Evolutionary conservation across 2,329 filamentous ascomycete species (phyloP), one percentile per base, ranked within the genome.

Genomic region (Pyrenophora seminiperda): DNA sequence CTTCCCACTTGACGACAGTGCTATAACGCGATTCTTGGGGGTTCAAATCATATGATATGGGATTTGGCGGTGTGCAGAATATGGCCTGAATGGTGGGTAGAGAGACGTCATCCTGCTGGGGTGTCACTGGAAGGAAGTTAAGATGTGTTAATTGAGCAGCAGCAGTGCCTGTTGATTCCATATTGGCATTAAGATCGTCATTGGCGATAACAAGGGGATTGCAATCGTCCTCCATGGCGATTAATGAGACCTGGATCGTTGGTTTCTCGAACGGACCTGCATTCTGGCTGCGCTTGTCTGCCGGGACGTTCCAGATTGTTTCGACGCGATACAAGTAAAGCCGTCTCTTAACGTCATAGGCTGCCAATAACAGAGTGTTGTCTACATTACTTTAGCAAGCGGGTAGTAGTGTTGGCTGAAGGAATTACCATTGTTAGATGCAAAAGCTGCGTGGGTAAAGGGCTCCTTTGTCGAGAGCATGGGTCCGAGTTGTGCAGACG

Each of bases 1-100:
- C 70, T 60, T 94, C 87, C 93, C 93, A 97, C 54, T 88, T 83
- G 56, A 91, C 86, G 54, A 97, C 79, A 32, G 92, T 82, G 59
- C 87, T 96, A 60, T 88, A 84, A 0, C 83, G 77, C 24, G 86
- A 83, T 57, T 86, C 84, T 33, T 81, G 80, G 44, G 82, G 85
- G 22, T 86, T 79, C 22, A 80, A 75, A 43, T 74, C 75, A 13
- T 67, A 58, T 13, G 66, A 55, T 6, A 67, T 53, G 7, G 67
- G 18, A 15, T 66, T 74, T 19, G 76, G 79, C 47, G 78, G 72
- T 63, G 81, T 82, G 7, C 88, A 88, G 53, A 91, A 90, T 22
- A 92, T 81, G 0, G 88, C 86, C 27, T 96, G 70, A 15, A 97
- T 79, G 30, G 87, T 83, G 0, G 86, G 83, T 29, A 82, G 77